Base-by-base conservation (phyloP, 2,329 filamentous ascomycete species). In the Monosporascus sp. region DNA sequence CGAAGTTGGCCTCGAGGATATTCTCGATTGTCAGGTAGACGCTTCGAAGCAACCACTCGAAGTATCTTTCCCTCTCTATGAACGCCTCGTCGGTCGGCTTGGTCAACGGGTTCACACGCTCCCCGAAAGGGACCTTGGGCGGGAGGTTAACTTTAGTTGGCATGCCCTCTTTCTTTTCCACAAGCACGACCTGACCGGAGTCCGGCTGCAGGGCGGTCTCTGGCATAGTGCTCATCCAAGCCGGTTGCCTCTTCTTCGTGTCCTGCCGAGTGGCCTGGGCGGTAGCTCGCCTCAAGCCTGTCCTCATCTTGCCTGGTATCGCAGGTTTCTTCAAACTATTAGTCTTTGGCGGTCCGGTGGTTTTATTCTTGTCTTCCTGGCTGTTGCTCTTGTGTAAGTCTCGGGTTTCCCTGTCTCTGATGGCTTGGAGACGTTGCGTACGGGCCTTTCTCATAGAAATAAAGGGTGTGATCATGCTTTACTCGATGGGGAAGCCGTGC, bases 1-100 rank as follows among this genome's bases (percentile, higher is more conserved):
- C 68, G 24, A 76, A 76, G 22, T 59, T 60, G 1, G 57, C 54
- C 3, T 67, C 52, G 1, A 75, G 53, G n/a, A 76, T 67, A 1
- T 64, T 36, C 1, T 63, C 45, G 7, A 74, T 55, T 1, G 65
- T 62, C 9, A 59, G 52, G 0, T 53, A 48, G 0, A 62, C 55
- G 4, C 57, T 45, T 5, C 54, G 45, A 31, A 74, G 54, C 5
- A 70, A 43, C 2, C 52, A 41, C 1, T 54, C 53, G 50, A 75
- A 75, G 15, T 62, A 61, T 0, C 55, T 15, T 35, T 63, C 57
- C 36, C 62, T 60, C 15, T 56, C 49, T 35, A 55, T 15, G 52
- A 65, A 69, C 2, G 57, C 49, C 4, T 51, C 22, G 36, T 63
- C 49, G 4, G 46, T 43, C 11, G 57, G 51, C 9, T 53, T 17